Evolutionary conservation across 129 eudicot genomes (phyloP).

Genomic region (Pseudognaphalium luteoalbum): DNA sequence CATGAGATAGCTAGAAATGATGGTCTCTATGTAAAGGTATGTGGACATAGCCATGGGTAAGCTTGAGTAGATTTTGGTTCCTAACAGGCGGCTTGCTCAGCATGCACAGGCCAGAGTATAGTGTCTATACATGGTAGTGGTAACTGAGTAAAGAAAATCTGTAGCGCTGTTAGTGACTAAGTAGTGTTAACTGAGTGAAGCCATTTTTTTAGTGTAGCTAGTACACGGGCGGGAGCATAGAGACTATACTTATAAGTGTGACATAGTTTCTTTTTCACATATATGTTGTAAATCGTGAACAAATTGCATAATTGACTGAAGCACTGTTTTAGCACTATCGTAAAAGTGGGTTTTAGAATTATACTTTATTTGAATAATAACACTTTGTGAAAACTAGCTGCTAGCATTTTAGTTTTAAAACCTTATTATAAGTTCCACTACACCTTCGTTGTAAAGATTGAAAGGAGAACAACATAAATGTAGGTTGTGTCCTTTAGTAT

Average conservation of each 20-base stretch:
- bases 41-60: not conserved
- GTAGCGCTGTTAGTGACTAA: too few relatives aligned
- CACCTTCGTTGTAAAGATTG: conserved; percentile 30
- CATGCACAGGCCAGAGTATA: not conserved
- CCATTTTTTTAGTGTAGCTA: not conserved
- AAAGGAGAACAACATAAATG: conserved; percentile 28
- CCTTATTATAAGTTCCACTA: conserved; percentile 34
- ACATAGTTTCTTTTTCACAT: not conserved
- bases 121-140: not conserved
- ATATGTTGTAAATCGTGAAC: too few relatives aligned
- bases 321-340: conserved; percentile 36
- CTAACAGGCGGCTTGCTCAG: not conserved
- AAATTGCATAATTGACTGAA: not conserved
- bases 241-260: not conserved
- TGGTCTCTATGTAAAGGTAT: not conserved
- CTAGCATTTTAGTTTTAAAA: conserved; percentile 27
- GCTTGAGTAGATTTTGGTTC: not conserved
- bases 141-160: not conserved
- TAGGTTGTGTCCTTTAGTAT: conserved; percentile 34
- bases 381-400: conserved; percentile 16
- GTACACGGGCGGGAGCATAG: not conserved
- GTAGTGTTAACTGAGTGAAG: not conserved
- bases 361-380: conserved; percentile 27
- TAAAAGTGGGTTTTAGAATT: conserved; percentile 32
- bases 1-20: not conserved